Percentiles rank a stretch among this genome's conserved stretches.
These are phyloP conservation scores for Cyclocybe aegerita DNA, from an alignment of 768 basidiomycete genomes.

Conservation along the genomic window DNA sequence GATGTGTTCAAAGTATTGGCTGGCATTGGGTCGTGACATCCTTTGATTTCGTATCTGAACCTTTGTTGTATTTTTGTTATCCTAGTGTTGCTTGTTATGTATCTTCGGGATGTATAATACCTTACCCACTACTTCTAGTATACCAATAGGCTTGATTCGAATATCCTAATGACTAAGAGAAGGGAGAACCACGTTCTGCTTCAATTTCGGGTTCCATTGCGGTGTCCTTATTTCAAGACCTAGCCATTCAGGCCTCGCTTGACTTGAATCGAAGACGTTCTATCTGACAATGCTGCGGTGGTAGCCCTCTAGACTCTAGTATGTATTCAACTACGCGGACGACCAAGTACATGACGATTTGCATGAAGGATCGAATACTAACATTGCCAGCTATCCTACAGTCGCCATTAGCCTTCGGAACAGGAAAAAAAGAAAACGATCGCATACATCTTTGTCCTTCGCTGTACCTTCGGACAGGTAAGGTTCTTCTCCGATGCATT, in stretches of 20 bases:
- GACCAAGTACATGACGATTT: too few species aligned
- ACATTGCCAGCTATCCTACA: constrained; percentile 10
- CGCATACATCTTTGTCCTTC: constrained; percentile 28
- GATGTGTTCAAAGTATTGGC: constrained; percentile 69
- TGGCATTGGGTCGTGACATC: constrained; percentile 36
- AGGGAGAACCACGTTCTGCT: too few species aligned
- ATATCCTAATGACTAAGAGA: too few species aligned
- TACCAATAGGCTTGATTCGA: neutral
- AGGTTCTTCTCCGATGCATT: constrained; percentile 35
- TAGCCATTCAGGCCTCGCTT: too few species aligned
- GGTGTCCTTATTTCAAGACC: too few species aligned
- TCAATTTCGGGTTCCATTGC: too few species aligned
- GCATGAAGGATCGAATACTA: neutral
- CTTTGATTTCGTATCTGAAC: too few species aligned
- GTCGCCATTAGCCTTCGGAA: neutral
- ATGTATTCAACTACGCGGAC: too few species aligned
- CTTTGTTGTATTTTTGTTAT: neutral
- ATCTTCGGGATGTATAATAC: too few species aligned
- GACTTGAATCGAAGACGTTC: too few species aligned
- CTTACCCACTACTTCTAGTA: neutral
- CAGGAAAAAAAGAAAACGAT: neutral
- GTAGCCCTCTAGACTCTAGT: too few species aligned
- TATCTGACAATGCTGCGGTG: too few species aligned
- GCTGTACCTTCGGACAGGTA: constrained; percentile 32
- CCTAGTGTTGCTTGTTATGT: neutral